phyloP scores from a whole-genome alignment of 768 basidiomycete genomes.

The Neoboletus subvelutipes region DNA sequence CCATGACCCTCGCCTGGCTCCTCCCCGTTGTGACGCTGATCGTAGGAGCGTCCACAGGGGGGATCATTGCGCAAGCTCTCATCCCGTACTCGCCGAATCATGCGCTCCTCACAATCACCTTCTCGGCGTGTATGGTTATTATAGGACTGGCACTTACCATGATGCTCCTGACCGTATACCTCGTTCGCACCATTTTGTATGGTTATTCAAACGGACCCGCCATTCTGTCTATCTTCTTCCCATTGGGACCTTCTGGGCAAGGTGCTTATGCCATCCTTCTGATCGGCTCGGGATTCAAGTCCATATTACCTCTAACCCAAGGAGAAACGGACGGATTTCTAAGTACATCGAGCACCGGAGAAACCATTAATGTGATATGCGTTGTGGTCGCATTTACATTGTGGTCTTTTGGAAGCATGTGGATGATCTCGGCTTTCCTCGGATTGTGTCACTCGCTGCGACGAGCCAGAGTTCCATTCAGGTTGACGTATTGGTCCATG shows the following conservation, averaged over 20 bases:
- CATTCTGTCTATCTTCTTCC: conserved; percentile 66
- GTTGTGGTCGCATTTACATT: conserved; percentile 50
- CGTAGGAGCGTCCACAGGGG: conserved; percentile 69
- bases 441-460: conserved; percentile 45
- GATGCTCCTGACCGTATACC: conserved; percentile 66
- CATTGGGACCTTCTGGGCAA: conserved; percentile 72
- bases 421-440: conserved; percentile 56
- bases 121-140: conserved; percentile 54
- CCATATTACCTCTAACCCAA: conserved; percentile 35
- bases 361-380: conserved; percentile 45
- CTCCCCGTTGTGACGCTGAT: conserved; percentile 75
- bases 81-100: conserved; percentile 41
- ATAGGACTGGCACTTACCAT: conserved; percentile 59
- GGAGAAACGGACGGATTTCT: conserved; percentile 38
- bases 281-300: conserved; percentile 50
- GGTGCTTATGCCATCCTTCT: conserved; percentile 57
- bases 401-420: conserved; percentile 65
- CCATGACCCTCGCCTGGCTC: conserved; percentile 70
- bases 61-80: conserved; percentile 52
- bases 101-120: conserved; percentile 54
- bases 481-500: conserved; percentile 61
- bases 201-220: conserved; percentile 49
- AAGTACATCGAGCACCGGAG: conserved; percentile 32
- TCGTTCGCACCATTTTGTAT: conserved; percentile 55
- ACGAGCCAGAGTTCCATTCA: conserved; percentile 47